Conservation (phyloP, 768 basidiomycete species). For the Phlebiopsis flavidoalba region DNA sequence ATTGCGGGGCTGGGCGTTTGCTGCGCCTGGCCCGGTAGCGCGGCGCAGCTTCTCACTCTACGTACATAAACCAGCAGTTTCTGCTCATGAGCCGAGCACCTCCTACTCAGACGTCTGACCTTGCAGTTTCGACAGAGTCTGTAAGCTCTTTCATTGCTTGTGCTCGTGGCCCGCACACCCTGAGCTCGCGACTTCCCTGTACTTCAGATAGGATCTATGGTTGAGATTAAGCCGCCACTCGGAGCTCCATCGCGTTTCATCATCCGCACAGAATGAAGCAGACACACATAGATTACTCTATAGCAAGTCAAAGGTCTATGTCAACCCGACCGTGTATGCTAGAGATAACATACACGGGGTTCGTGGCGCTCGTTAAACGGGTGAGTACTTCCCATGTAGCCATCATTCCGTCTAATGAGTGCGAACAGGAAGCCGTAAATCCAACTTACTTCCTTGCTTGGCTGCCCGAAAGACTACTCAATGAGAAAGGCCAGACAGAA, state of each 20-base stretch:
- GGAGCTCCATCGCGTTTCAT: conserved; percentile 12
- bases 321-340: conserved; percentile 89
- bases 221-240: conserved; percentile 23
- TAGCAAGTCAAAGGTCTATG: conserved; percentile 91
- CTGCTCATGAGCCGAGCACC: conserved; percentile 8
- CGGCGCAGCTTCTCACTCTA: conserved; percentile 7
- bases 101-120: conserved; percentile 23
- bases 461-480: conserved; percentile 85
- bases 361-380: conserved; percentile 86
- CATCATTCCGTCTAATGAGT: conserved; percentile 9
- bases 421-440: conserved; percentile 62
- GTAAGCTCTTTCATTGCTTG: conserved; percentile 14
- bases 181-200: background rate
- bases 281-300: conserved; percentile 72
- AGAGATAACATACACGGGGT: conserved; percentile 94
- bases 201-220: conserved; percentile 25
- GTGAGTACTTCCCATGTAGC: conserved; percentile 38
- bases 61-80: background rate
- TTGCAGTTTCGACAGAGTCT: conserved; percentile 38
- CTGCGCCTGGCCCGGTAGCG: background rate
- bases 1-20: background rate
- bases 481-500: conserved; percentile 77
- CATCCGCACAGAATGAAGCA: conserved; percentile 27
- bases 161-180: background rate
- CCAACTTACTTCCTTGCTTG: conserved; percentile 83